These are phyloP conservation scores for Neurospora cerealis DNA, from an alignment of 495 filamentous ascomycete genomes.

Conservation along the genomic window DNA sequence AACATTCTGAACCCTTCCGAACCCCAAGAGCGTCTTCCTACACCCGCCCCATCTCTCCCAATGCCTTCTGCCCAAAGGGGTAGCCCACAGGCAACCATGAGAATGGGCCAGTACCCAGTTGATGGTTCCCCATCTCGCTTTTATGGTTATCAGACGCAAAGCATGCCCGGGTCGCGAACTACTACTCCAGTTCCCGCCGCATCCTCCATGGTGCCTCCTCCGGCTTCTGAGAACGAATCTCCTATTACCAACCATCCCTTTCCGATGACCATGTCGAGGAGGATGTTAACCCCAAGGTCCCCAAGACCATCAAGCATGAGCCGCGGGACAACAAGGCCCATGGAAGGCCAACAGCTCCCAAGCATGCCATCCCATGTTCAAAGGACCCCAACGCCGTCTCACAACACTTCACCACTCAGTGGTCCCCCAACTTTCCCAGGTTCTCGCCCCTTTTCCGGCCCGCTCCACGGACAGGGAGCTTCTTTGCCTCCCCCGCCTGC, in stretches of 20 bases:
- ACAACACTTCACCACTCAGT: constrained; percentile 20
- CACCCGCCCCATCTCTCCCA: constrained; percentile 11
- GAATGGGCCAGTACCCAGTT: constrained; percentile 15
- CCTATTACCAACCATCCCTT: constrained; percentile 30
- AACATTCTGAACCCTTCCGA: constrained; percentile 43
- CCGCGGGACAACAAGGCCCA: constrained; percentile 33
- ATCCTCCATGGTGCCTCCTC: constrained; percentile 19
- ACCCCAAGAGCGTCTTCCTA: constrained; percentile 13
- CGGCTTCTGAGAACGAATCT: constrained; percentile 25
- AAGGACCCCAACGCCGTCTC: constrained; percentile 10
- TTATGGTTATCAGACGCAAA: constrained; percentile 19
- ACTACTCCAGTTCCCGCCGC: constrained; percentile 4
- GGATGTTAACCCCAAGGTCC: constrained; percentile 56
- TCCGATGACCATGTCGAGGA: constrained; percentile 30
- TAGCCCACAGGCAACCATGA: constrained; percentile 14
- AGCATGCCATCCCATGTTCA: constrained; percentile 27
- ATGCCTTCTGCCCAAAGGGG: constrained; percentile 2
- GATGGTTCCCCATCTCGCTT: constrained; percentile 24
- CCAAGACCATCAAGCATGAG: constrained; percentile 40
- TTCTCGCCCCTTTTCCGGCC: constrained; percentile 18
- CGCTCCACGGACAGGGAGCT: constrained; percentile 16
- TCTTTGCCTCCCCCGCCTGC: constrained; percentile 20
- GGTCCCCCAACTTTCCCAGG: constrained; percentile 26
- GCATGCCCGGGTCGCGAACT: constrained; percentile 5
- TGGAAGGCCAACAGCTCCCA: constrained; percentile 36